Percentiles rank a stretch among this genome's conserved stretches.
phyloP scores from a whole-genome alignment of 2,329 filamentous ascomycete species.

The Bipolaris bicolor region DNA sequence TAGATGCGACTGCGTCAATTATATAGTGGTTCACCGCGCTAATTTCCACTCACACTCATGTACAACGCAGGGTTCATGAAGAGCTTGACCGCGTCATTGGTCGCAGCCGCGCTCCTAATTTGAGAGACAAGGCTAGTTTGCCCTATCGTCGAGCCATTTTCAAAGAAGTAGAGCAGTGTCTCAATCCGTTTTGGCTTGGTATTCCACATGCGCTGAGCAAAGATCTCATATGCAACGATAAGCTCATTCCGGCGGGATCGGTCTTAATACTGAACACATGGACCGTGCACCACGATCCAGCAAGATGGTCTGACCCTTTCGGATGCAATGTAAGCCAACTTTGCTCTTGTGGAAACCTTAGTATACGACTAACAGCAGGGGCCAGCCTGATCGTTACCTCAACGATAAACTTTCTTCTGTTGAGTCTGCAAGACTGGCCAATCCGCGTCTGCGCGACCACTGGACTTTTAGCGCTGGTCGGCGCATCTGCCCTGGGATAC shows the following conservation, averaged over 20 bases:
- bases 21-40: constrained; percentile 18
- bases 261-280: constrained; percentile 1
- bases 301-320: constrained; percentile 5
- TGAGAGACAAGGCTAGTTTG: constrained; percentile 32
- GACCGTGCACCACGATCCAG: constrained; percentile 15
- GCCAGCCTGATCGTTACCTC: constrained; percentile 23
- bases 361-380: neutral
- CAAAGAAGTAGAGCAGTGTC: constrained; percentile 50
- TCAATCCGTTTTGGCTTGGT: constrained; percentile 14
- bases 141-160: constrained; percentile 32
- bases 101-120: constrained; percentile 11
- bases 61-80: constrained; percentile 1
- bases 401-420: constrained; percentile 36
- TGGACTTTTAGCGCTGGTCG: constrained; percentile 32
- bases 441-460: constrained; percentile 21
- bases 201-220: constrained; percentile 12
- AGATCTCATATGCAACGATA: constrained; percentile 24
- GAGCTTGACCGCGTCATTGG: constrained; percentile 24
- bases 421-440: constrained; percentile 37
- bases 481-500: constrained; percentile 30
- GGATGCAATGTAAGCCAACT: constrained; percentile 9
- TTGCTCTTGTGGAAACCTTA: constrained; percentile 16
- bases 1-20: constrained; percentile 19
- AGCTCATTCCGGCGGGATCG: constrained; percentile 26
- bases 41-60: neutral